Base-by-base conservation (phyloP, 2,329 filamentous ascomycete species). In the Chalaropsis ovoidea region DNA sequence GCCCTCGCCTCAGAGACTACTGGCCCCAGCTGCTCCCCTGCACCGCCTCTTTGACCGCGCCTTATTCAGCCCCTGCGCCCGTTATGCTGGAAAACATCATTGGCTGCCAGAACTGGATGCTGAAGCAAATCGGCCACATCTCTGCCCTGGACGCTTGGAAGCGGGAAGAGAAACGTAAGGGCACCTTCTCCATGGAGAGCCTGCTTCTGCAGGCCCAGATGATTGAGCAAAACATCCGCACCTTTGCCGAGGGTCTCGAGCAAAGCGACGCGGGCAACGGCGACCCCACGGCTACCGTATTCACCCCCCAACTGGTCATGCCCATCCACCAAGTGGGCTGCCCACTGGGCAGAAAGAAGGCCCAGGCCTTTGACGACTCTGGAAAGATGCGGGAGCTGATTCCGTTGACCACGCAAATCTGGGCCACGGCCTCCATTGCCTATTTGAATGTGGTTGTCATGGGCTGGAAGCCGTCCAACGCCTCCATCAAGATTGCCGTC, bases 101-200 rank as follows among this genome's bases (percentile, higher is more conserved):
- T 49, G 83, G 84, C 1, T 76, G 82, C 67, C 75, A 81, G 56
- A 86, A 85, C 71, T 83, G 81, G 81, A 78, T 79, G 0, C 69
- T 86, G 58, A 73, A 81, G 58, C 74, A 78, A n/a, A 77, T 87
- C 54, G 79, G 78, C 13, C 78, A 82, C 22, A 79, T 83, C 60
- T 75, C 82, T 15, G 72, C 76, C 0, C 75, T 87, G 6, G 78
- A 82, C 63, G 76, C 78, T 0, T 84, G 80, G 79, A 86, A 85
- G 72, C 78, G 78, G 69, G 72, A 77, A 24, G 76, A 76, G 68
- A 77, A 75, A 61, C 71, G 71, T 60, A 69, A 71, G 3, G 78
- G 79, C 3, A 76, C 75, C 0, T 73, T 84, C 1, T 79, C 79
- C 11, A 73, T 77, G 63, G 70, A 72, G 2, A 76, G 81, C 65